These are phyloP conservation scores for Paraphoma chrysanthemicola DNA, from an alignment of 2,329 filamentous ascomycete genomes.

Conservation along the genomic window DNA sequence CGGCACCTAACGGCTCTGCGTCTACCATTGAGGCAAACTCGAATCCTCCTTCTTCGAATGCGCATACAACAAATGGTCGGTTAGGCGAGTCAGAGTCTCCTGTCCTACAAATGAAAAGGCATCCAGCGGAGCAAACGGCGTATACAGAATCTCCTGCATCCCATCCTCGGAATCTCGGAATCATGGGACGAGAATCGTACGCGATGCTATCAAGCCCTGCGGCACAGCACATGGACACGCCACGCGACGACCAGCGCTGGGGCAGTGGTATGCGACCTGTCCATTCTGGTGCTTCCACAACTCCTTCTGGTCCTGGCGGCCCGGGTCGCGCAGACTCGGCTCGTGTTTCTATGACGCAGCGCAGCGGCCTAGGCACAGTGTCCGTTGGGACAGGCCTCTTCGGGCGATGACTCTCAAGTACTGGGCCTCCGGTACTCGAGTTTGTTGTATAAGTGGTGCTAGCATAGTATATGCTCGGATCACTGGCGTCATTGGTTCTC, in stretches of 20 bases:
- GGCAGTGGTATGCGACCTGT: conserved; percentile 25
- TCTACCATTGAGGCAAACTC: conserved; percentile 49
- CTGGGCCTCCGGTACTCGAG: not conserved
- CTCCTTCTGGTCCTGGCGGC: conserved; percentile 24
- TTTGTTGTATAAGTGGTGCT: not conserved
- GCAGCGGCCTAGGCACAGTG: conserved; percentile 37
- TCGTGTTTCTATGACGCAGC: conserved; percentile 36
- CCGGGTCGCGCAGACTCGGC: conserved; percentile 29
- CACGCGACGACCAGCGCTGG: conserved; percentile 41
- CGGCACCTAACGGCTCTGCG: conserved; percentile 46
- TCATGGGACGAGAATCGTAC: conserved; percentile 37
- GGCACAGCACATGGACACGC: conserved; percentile 28
- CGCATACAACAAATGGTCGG: conserved; percentile 33
- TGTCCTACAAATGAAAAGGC: conserved; percentile 47
- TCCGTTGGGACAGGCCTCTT: conserved; percentile 43
- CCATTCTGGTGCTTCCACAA: not conserved
- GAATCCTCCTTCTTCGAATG: conserved; percentile 46
- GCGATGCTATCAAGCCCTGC: conserved; percentile 39
- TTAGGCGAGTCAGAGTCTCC: conserved; percentile 45
- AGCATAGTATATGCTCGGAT: not conserved
- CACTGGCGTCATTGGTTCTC: not conserved
- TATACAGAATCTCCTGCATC: conserved; percentile 38
- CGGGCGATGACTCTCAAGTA: conserved; percentile 30
- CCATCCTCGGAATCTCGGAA: conserved; percentile 30
- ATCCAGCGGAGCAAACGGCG: conserved; percentile 33